Evolutionary conservation across 2,329 filamentous ascomycete genomes (phyloP).

Genomic region (Sphaerulina musiva): DNA sequence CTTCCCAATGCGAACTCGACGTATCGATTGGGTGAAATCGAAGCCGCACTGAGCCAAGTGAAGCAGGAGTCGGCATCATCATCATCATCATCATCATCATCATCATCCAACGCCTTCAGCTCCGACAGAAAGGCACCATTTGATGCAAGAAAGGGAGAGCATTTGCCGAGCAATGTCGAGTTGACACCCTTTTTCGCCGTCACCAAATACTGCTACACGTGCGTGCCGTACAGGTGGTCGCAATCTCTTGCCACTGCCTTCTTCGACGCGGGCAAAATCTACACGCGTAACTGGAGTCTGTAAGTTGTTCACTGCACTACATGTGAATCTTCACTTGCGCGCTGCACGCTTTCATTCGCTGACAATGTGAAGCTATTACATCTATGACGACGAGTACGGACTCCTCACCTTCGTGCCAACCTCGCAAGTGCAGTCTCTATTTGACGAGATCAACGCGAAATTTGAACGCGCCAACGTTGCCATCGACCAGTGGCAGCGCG

Average conservation of each 20-base stretch:
- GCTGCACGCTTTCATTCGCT: not conserved
- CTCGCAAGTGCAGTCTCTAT: constrained; percentile 57
- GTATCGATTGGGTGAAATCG: not conserved
- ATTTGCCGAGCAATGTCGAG: constrained; percentile 27
- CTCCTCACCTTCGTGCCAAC: constrained; percentile 63
- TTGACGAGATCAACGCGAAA: constrained; percentile 55
- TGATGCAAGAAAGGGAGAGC: constrained; percentile 31
- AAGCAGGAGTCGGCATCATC: not conserved
- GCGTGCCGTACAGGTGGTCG: constrained; percentile 44
- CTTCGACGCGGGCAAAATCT: constrained; percentile 55
- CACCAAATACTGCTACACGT: constrained; percentile 53
- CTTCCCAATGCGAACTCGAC: not conserved
- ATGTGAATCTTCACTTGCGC: not conserved
- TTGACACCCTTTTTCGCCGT: constrained; percentile 45
- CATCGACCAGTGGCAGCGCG: constrained; percentile 51
- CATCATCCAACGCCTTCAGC: not conserved
- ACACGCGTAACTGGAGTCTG: constrained; percentile 66
- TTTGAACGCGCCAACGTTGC: constrained; percentile 36
- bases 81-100: not conserved
- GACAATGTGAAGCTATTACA: constrained; percentile 24
- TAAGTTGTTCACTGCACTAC: constrained; percentile 43
- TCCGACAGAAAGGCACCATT: constrained; percentile 14
- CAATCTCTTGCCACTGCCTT: constrained; percentile 49
- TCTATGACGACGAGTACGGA: constrained; percentile 34
- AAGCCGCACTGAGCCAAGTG: not conserved